Conservation (phyloP, 768 basidiomycete genomes). For the Lactarius pseudohatsudake region DNA sequence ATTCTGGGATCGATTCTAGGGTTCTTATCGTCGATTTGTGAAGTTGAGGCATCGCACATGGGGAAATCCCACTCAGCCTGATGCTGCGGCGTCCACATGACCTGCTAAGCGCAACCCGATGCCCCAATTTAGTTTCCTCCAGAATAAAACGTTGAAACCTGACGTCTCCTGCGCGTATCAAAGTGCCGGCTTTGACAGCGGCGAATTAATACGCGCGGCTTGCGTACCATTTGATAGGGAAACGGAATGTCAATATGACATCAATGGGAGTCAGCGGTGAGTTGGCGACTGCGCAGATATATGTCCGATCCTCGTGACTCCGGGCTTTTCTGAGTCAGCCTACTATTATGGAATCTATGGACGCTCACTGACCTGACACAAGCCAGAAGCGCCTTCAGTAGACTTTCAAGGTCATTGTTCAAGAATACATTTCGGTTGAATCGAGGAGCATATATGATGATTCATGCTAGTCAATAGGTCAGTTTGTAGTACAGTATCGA, state of each 20-base stretch:
- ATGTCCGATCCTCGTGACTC: neutral
- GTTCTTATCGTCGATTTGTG: neutral
- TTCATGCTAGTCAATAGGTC: neutral
- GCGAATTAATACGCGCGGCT: too few relatives aligned
- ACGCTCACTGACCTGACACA: too few relatives aligned
- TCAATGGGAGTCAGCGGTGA: too few relatives aligned
- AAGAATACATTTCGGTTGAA: neutral
- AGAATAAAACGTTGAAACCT: neutral
- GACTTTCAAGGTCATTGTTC: neutral
- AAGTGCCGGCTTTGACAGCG: neutral
- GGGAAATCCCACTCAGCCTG: neutral
- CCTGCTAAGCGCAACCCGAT: neutral
- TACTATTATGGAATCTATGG: neutral
- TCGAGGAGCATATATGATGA: neutral
- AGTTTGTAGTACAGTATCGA: neutral
- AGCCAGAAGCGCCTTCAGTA: too few relatives aligned
- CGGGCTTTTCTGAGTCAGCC: neutral
- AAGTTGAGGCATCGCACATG: neutral
- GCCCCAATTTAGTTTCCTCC: neutral
- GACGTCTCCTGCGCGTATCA: neutral
- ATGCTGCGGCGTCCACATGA: neutral
- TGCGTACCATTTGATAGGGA: too few relatives aligned
- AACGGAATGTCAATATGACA: too few relatives aligned
- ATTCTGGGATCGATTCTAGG: neutral
- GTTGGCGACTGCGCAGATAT: too few relatives aligned